Conservation (phyloP, 2,329 filamentous ascomycete genomes). For the Colletotrichum zoysiae region DNA sequence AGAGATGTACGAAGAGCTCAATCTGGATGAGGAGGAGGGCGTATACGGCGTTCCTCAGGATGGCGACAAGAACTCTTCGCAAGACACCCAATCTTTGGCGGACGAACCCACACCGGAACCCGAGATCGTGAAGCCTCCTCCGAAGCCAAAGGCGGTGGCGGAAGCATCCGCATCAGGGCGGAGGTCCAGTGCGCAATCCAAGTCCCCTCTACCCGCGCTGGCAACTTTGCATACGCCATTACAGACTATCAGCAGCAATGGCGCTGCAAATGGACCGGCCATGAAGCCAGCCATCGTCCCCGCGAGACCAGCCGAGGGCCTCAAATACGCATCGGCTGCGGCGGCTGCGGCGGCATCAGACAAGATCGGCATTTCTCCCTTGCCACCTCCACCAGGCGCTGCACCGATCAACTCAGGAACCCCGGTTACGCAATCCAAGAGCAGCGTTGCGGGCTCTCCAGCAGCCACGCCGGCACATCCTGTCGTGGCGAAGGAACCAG, state of each 20-base stretch:
- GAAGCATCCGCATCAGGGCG: constrained; percentile 72
- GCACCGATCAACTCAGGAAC: constrained; percentile 55
- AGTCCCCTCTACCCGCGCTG: constrained; percentile 92
- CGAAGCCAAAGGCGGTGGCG: constrained; percentile 39
- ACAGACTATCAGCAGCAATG: constrained; percentile 71
- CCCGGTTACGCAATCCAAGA: constrained; percentile 64
- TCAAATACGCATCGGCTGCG: constrained; percentile 97
- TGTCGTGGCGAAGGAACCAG: constrained; percentile 53
- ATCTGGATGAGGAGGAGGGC: constrained; percentile 92
- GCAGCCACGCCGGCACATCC: constrained; percentile 62
- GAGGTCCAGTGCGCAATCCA: constrained; percentile 89
- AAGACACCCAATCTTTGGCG: constrained; percentile 92
- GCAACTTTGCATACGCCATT: constrained; percentile 87
- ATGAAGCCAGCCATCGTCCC: constrained; percentile 97
- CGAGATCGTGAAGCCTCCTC: constrained; percentile 62
- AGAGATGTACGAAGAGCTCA: constrained; percentile 92
- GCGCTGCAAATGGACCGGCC: constrained; percentile 64
- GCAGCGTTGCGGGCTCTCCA: constrained; percentile 68
- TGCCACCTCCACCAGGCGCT: constrained; percentile 87
- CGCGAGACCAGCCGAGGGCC: constrained; percentile 84
- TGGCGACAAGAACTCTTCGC: constrained; percentile 90
- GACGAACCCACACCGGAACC: constrained; percentile 78
- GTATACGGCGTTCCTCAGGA: constrained; percentile 84
- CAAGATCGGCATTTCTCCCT: constrained; percentile 88
- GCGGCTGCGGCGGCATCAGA: constrained; percentile 93